These are phyloP conservation scores for Claviceps pazoutovae DNA, from an alignment of 2,329 filamentous ascomycete species.

Conservation along the genomic window DNA sequence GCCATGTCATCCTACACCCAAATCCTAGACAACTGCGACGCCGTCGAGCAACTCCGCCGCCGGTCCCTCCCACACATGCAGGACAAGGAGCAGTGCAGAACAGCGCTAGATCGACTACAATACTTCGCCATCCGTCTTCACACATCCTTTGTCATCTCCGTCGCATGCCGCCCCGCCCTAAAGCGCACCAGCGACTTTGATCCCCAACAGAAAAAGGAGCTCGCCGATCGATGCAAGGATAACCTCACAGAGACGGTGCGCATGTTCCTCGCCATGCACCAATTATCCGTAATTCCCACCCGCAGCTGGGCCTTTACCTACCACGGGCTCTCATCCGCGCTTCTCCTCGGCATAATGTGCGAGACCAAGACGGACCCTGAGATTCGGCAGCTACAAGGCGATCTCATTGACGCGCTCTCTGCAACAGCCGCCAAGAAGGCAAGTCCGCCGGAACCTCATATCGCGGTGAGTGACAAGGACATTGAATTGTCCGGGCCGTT, in stretches of 20 bases:
- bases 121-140: slow-evolving; percentile 52
- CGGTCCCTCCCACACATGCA: slow-evolving; percentile 38
- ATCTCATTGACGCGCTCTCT: slow-evolving; percentile 48
- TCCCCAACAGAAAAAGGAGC: slow-evolving; percentile 35
- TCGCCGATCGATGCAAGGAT: slow-evolving; percentile 45
- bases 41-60: slow-evolving; percentile 36
- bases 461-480: slow-evolving; percentile 42
- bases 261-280: slow-evolving; percentile 58
- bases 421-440: slow-evolving; percentile 50
- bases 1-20: slow-evolving; percentile 35
- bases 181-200: slow-evolving; percentile 39
- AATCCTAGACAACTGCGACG: slow-evolving; percentile 44
- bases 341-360: slow-evolving; percentile 48
- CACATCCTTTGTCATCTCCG: slow-evolving; percentile 50
- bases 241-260: slow-evolving; percentile 52
- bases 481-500: slow-evolving; percentile 49
- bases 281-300: slow-evolving; percentile 51
- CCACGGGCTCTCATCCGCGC: slow-evolving; percentile 50
- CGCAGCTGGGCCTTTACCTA: slow-evolving; percentile 57
- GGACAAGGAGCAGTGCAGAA: slow-evolving; percentile 49
- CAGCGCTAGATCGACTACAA: slow-evolving; percentile 47
- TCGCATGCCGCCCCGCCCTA: slow-evolving; percentile 49
- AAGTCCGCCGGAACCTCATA: slow-evolving; percentile 37
- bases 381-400: slow-evolving; percentile 48
- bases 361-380: slow-evolving; percentile 51